phyloP scores from a whole-genome alignment of 202 grass and related monocot species.

The Brachypodium distachyon region DNA sequence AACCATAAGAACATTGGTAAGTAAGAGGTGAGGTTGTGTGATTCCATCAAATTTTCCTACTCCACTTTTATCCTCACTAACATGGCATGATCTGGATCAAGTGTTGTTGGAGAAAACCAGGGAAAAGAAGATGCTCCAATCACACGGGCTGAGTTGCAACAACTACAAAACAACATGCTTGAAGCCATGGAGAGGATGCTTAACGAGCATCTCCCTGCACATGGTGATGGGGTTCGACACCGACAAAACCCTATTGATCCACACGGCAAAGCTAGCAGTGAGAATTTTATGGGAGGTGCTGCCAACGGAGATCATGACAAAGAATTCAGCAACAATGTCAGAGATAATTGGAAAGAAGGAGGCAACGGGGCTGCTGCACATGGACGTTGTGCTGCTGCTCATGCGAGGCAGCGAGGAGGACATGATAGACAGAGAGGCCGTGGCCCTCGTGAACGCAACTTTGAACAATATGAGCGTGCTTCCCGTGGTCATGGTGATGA shows the following conservation, averaged over 20 bases:
- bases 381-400: background rate
- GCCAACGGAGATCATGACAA: background rate
- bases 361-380: background rate
- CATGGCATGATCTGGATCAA: background rate
- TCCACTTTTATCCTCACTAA: background rate
- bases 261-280: background rate
- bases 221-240: too few species aligned
- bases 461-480: background rate
- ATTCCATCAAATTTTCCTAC: background rate
- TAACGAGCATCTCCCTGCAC: too few species aligned
- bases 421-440: background rate
- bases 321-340: background rate
- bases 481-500: background rate
- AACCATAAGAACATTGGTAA: background rate
- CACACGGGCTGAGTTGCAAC: too few species aligned
- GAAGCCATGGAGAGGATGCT: too few species aligned
- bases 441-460: background rate
- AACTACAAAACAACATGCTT: too few species aligned
- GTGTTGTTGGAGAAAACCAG: too few species aligned
- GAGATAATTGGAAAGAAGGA: background rate
- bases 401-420: background rate
- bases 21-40: background rate
- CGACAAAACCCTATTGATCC: too few species aligned
- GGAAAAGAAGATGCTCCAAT: too few species aligned
- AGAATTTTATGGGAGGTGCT: background rate